A percentile compares a stretch with the other conserved stretches of the same genome.
phyloP scores from a whole-genome alignment of 78 protist genomes.

The Andalucia godoyi region DNA sequence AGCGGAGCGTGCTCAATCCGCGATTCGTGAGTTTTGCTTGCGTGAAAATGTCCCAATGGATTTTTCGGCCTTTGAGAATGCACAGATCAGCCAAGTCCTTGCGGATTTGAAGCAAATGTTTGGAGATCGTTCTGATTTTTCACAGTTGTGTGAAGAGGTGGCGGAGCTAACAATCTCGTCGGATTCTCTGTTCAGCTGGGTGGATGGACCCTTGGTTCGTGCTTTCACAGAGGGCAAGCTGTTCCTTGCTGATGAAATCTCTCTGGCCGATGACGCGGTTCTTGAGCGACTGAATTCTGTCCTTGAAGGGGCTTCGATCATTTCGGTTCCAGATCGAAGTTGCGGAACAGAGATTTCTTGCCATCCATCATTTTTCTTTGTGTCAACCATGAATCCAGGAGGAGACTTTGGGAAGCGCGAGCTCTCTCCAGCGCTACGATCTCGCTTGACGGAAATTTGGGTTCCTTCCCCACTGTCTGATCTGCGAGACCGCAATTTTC shows the following conservation, averaged over 20 bases:
- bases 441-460: slow-evolving; percentile 67
- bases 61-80: too few species aligned
- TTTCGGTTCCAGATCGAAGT: slow-evolving; percentile 30
- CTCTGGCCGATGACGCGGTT: slow-evolving; percentile 98
- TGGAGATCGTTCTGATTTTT: too few species aligned
- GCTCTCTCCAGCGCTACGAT: slow-evolving; percentile 97
- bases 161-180: too few species aligned
- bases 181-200: slow-evolving; percentile 82
- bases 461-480: too few species aligned
- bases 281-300: slow-evolving; percentile 97
- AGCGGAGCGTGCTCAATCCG: too few species aligned
- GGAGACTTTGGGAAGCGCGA: slow-evolving; percentile 99
- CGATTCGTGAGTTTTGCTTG: too few species aligned
- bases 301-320: slow-evolving; percentile 71
- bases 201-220: slow-evolving; percentile 94
- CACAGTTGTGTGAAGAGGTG: too few species aligned
- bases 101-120: too few species aligned
- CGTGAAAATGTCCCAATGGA: too few species aligned
- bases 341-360: slow-evolving; percentile 24
- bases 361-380: slow-evolving; percentile 55
- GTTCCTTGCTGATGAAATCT: slow-evolving; percentile 92
- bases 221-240: slow-evolving; percentile 85
- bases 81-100: too few species aligned
- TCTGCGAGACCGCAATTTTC: too few species aligned
- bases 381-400: slow-evolving; percentile 99